Base-by-base conservation (phyloP, 768 basidiomycete genomes). In the Suillus plorans region DNA sequence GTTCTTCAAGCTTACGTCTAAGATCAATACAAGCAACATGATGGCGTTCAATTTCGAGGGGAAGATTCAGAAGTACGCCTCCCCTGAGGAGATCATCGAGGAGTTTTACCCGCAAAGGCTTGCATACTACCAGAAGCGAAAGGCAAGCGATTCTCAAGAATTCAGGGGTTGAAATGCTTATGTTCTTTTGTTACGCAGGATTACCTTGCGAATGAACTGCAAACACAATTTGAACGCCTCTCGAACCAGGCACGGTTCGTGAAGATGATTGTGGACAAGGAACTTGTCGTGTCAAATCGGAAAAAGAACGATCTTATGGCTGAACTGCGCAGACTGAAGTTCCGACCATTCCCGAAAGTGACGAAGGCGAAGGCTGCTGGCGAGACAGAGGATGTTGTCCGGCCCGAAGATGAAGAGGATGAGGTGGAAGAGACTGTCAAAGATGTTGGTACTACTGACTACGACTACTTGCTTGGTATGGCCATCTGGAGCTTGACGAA, bases 241-340 rank as follows among this genome's bases (percentile, higher is more conserved):
- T 89, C 88, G 63, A 99, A 99, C 75, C 97, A 99, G 74, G 97
- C 95, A 14, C 90, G 96, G 25, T 99, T 99, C 77, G 89, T 99
- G 59, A 86, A 94, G 76, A 96, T 98, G 95, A 97, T 99, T 69
- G 84, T 99, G 63, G 86, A 89, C 70, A 92, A 87, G 74, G 80
- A 94, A 72, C 84, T 99, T 22, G 77, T 84, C 36, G 88, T 99
- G 31, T 87, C 90, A 14, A 94, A 91, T 70, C 90, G 97, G 74
- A 95, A 93, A 79, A 96, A 94, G 75, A 85, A 80, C 2, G 94
- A 91, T 61, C 90, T 99, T 67, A 88, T 97, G 44, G 80, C 76
- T 2, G 96, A 99, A 68, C 77, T 99, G 70, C 88, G 94, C 65
- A 85, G 83, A 74, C 85, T 87, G 69, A 84, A 94, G 49, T 99